phyloP scores from a whole-genome alignment of 306 rosid species.

The Macrotyloma uniflorum region DNA sequence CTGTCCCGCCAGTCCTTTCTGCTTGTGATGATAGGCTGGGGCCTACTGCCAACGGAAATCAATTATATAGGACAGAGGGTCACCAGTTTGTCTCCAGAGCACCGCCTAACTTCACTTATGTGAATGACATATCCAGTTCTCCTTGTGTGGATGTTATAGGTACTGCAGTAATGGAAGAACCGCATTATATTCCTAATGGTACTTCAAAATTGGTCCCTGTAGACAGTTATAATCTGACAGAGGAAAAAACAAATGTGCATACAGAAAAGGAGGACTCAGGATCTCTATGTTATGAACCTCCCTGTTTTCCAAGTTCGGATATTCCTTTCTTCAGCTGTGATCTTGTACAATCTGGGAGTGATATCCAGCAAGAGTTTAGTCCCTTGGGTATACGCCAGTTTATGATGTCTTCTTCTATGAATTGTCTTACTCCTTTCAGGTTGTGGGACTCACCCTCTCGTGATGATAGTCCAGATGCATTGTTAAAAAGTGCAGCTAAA shows the following conservation, averaged over 20 bases:
- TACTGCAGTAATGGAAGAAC: conserved; percentile 48
- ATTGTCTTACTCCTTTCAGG: conserved; percentile 86
- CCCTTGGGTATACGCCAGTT: conserved; percentile 96
- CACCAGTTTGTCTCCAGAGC: conserved; percentile 55
- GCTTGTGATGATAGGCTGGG: conserved; percentile 51
- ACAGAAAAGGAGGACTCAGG: conserved; percentile 66
- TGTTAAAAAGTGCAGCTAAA: conserved; percentile 90
- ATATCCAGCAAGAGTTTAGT: conserved; percentile 95
- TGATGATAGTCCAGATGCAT: conserved; percentile 76
- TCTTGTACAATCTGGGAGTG: conserved; percentile 77
- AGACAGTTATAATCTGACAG: conserved; percentile 52
- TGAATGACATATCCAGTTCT: conserved; percentile 55
- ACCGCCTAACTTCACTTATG: conserved; percentile 52
- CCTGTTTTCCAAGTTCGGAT: conserved; percentile 92
- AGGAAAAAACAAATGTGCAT: conserved; percentile 43
- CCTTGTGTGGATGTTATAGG: conserved; percentile 47
- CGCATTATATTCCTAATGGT: conserved; percentile 39
- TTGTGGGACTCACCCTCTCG: conserved; percentile 90
- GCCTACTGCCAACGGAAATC: conserved; percentile 46
- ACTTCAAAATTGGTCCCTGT: conserved; percentile 65
- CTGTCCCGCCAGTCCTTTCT: conserved; percentile 43
- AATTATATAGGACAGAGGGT: conserved; percentile 50
- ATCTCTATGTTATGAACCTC: conserved; percentile 88
- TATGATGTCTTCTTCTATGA: conserved; percentile 88
- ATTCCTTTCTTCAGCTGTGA: conserved; percentile 95